Base-by-base conservation (phyloP, 805 yeast species). In the Kazachstania bromeliacearum region DNA sequence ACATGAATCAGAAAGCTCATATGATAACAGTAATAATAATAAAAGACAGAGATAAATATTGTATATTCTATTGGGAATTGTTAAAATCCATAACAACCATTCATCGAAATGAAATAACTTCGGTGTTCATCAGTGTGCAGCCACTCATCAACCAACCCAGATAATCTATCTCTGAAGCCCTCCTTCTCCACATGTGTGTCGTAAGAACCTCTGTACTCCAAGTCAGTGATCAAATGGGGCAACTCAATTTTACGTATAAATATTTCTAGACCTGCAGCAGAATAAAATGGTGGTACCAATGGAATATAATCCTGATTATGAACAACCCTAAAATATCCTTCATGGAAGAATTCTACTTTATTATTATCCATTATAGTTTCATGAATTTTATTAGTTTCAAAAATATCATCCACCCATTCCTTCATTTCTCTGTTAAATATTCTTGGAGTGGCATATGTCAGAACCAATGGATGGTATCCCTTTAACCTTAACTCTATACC, bases 371-470 rank as follows among this genome's bases (percentile, higher is more conserved):
- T 36, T 10, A 55, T 49, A 2, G 38, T 28, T 4, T 44, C 36
- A 28, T 57, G 59, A 3, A 64, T 60, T 1, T 45, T 43, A 2
- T 47, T 47, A 0, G 74, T 66, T 10, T 64, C 50, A 44, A 76
- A 78, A 5, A 69, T 31, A 0, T 45, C 36, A 53, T 82, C 77
- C 28, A 76, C 67, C 66, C 73, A 77, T 21, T 57, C 48, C 20
- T 69, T 64, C 53, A 77, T 65, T 2, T 55, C 53, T 3, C 45
- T 44, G 51, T 79, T 77, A 4, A 85, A 85, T 24, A 81, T 61
- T 44, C 73, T 73, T 0, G 89, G 85, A 10, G 75, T 69, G 1
- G 79, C 92, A 57, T 61, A 76, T 1, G 81, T 66, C 14, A 79
- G 55, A 1, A 79, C 72, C 27, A 68, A 50, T 0, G 82, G 79